Conservation (phyloP, 345 rosid species). For the Heritiera fomes region DNA sequence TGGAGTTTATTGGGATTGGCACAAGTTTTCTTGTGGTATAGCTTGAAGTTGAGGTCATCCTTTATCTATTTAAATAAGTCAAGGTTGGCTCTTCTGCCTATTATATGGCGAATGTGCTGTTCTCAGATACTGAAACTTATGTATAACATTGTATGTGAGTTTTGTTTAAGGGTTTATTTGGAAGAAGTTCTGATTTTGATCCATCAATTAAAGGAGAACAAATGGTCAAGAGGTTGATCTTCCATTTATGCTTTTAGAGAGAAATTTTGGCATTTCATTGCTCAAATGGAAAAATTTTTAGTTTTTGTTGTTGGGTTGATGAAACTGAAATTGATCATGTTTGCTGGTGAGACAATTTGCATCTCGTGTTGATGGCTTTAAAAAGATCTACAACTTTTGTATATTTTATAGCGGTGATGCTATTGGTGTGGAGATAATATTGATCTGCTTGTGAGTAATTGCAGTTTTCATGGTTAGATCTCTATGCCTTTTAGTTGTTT, state of each 20-base stretch:
- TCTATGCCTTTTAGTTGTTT: neutral
- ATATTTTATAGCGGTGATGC: neutral
- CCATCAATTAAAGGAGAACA: neutral
- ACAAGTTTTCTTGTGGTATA: neutral
- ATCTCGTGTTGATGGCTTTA: neutral
- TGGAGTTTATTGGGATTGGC: constrained; percentile 14
- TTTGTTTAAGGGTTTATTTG: neutral
- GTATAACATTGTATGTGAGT: too few species aligned
- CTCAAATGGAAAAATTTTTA: constrained; percentile 5
- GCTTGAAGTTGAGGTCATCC: constrained; percentile 20
- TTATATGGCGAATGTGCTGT: neutral
- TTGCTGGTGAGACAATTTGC: neutral
- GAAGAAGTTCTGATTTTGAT: neutral
- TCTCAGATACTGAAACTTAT: neutral
- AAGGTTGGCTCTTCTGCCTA: neutral
- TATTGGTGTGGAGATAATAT: neutral
- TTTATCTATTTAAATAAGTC: neutral
- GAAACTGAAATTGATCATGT: neutral
- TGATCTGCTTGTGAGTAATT: neutral
- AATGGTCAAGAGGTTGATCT: constrained; percentile 12
- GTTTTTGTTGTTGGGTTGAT: neutral
- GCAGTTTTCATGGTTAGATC: neutral
- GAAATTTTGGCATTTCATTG: neutral
- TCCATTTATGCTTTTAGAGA: neutral
- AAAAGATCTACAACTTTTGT: neutral